Evolutionary conservation across 768 basidiomycete species (phyloP).

Genomic region (Psilocybe sp.): DNA sequence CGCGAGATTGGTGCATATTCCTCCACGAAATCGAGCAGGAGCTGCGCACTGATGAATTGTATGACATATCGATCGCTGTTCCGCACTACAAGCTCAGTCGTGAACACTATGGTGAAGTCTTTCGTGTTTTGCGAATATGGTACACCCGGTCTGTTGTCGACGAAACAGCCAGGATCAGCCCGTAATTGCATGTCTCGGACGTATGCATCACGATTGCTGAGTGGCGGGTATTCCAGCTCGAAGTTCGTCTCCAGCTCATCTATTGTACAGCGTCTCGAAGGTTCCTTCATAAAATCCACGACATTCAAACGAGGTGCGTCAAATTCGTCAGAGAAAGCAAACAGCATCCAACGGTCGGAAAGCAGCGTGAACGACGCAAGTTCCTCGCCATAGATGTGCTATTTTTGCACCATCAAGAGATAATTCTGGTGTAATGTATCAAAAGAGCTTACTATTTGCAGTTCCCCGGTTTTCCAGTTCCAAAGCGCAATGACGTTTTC

Average conservation of each 20-base stretch:
- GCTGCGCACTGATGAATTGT: slow-evolving; percentile 41
- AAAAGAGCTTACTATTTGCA: slow-evolving; percentile 42
- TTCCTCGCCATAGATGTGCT: slow-evolving; percentile 24
- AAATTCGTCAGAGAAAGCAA: slow-evolving; percentile 22
- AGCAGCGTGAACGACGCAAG: slow-evolving; percentile 42
- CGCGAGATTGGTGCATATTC: too few species aligned
- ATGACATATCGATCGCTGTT: slow-evolving; percentile 27
- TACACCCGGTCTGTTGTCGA: slow-evolving; percentile 32
- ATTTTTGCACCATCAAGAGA: slow-evolving; percentile 17
- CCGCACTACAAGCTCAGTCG: slow-evolving; percentile 34
- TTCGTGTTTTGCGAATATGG: slow-evolving; percentile 45
- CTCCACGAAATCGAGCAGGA: slow-evolving; percentile 25
- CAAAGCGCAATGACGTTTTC: slow-evolving; percentile 53
- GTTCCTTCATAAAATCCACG: slow-evolving; percentile 36
- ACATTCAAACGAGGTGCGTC: slow-evolving; percentile 27
- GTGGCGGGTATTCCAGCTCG: slow-evolving; percentile 40
- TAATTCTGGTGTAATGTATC: background rate
- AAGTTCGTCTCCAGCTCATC: slow-evolving; percentile 29
- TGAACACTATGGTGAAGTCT: slow-evolving; percentile 45
- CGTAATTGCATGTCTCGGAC: slow-evolving; percentile 40
- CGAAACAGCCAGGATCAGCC: slow-evolving; percentile 51
- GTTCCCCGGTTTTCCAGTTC: slow-evolving; percentile 63
- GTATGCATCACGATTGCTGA: slow-evolving; percentile 20
- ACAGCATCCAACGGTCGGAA: slow-evolving; percentile 36
- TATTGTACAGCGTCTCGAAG: slow-evolving; percentile 24